Evolutionary conservation across 495 filamentous ascomycete species (phyloP).

Genomic region (Monascus purpureus): DNA sequence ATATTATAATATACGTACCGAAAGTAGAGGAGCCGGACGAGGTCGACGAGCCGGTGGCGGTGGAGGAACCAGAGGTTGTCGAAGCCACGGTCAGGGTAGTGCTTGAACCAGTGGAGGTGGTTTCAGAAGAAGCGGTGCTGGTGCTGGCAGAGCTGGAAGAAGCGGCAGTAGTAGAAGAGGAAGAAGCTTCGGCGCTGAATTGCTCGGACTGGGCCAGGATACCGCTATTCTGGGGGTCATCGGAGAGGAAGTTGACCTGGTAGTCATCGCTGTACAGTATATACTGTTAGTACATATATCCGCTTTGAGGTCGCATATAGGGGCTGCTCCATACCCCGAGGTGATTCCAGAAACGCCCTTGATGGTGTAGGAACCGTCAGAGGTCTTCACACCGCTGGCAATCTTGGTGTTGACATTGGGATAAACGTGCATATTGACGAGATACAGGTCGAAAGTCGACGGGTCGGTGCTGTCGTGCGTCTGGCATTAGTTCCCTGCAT

Average conservation of each 20-base stretch:
- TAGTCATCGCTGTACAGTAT: constrained; percentile 11
- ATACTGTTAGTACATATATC: background rate
- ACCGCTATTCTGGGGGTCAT: constrained; percentile 13
- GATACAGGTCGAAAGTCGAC: constrained; percentile 16
- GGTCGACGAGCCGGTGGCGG: background rate
- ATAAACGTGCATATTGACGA: constrained; percentile 22
- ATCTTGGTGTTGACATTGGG: constrained; percentile 26
- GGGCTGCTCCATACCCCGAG: constrained; percentile 9
- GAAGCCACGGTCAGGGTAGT: constrained; percentile 1
- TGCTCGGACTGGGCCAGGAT: constrained; percentile 20
- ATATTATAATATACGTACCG: too few species aligned
- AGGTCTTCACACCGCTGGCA: constrained; percentile 14
- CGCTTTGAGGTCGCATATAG: background rate
- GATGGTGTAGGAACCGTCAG: constrained; percentile 16
- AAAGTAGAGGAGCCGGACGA: too few species aligned
- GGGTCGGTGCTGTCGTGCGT: constrained; percentile 26
- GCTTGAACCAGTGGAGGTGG: constrained; percentile 1
- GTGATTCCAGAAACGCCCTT: constrained; percentile 9
- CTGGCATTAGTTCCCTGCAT: too few species aligned
- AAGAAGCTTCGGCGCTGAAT: constrained; percentile 13
- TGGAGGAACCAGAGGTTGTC: constrained; percentile 1
- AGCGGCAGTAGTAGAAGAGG: constrained; percentile 3
- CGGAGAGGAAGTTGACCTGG: constrained; percentile 21
- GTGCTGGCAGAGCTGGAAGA: constrained; percentile 1
- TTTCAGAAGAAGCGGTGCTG: constrained; percentile 1